A percentile compares a stretch with the other conserved stretches of the same genome.
These are phyloP conservation scores for Apodospora peruviana DNA, from an alignment of 495 filamentous ascomycete species.

Conservation along the genomic window DNA sequence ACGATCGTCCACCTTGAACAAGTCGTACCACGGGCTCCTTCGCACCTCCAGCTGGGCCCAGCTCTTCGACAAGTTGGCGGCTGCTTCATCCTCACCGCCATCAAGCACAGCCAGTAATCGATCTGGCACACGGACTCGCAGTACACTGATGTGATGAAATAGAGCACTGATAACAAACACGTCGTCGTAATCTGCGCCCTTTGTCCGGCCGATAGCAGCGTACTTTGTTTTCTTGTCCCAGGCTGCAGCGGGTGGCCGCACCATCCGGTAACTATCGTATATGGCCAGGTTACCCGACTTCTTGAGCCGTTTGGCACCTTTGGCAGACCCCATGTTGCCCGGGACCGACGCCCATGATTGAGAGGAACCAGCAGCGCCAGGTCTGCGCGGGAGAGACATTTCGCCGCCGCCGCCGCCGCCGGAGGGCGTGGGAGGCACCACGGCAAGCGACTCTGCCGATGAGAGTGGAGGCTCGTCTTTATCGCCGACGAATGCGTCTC, in stretches of 20 bases:
- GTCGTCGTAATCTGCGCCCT: constrained; percentile 46
- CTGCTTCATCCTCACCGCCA: constrained; percentile 23
- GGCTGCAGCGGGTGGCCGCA: constrained; percentile 55
- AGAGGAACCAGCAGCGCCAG: not conserved
- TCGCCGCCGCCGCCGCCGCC: not conserved
- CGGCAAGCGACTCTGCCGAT: not conserved
- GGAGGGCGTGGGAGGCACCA: not conserved
- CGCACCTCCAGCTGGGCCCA: constrained; percentile 58
- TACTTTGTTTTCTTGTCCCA: constrained; percentile 81
- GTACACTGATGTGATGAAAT: constrained; percentile 74
- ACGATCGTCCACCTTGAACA: constrained; percentile 63
- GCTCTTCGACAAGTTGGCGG: constrained; percentile 15
- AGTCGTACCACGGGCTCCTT: constrained; percentile 73
- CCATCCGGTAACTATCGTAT: constrained; percentile 52
- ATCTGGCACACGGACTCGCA: constrained; percentile 67
- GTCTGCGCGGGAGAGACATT: constrained; percentile 5
- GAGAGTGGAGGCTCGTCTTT: constrained; percentile 29
- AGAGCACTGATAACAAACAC: constrained; percentile 77
- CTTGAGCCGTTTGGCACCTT: constrained; percentile 42
- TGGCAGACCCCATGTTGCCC: constrained; percentile 7
- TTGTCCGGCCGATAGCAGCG: constrained; percentile 60
- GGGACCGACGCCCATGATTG: not conserved
- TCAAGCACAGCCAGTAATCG: constrained; percentile 53
- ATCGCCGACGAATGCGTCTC: constrained; percentile 35
- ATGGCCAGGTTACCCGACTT: constrained; percentile 43